These are phyloP conservation scores for Candida wancherniae DNA, from an alignment of 805 yeast genomes.

Conservation along the genomic window DNA sequence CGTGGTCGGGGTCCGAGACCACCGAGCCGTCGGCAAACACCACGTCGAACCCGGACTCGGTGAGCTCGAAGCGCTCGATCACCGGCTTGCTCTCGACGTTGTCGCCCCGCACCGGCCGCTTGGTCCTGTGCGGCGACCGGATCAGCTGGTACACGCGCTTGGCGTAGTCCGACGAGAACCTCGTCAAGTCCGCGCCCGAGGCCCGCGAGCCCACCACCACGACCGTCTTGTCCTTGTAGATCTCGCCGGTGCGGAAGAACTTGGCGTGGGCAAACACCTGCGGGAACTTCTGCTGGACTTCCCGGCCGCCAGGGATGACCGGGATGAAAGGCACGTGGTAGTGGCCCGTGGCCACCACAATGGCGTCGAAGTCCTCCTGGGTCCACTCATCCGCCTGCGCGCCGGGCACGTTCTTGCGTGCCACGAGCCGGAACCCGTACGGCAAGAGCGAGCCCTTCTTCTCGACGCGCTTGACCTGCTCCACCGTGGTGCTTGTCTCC, in stretches of 20 bases:
- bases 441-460: conserved; percentile 4
- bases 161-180: conserved; percentile 21
- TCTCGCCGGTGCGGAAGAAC: conserved; percentile 30
- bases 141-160: conserved; percentile 26
- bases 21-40: conserved; percentile 46
- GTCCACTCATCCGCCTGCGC: conserved; percentile 31
- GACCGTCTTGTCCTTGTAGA: conserved; percentile 23
- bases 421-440: conserved; percentile 25
- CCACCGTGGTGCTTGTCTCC: conserved; percentile 33
- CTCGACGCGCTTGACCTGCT: conserved; percentile 27
- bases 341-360: conserved; percentile 46
- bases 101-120: conserved; percentile 7
- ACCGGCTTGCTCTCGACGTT: conserved; percentile 23
- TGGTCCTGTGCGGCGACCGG: conserved; percentile 14
- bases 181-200: conserved; percentile 28
- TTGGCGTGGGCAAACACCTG: conserved; percentile 41
- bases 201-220: conserved; percentile 26
- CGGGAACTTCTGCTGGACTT: conserved; percentile 28
- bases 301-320: conserved; percentile 34
- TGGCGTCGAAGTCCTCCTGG: conserved; percentile 30
- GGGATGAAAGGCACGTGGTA: conserved; percentile 46
- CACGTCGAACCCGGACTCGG: conserved; percentile 27
- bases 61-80: conserved; percentile 20
- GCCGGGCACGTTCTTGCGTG: conserved; percentile 22
- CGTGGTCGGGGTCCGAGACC: conserved; percentile 45